phyloP scores from a whole-genome alignment of 257 asterid species.

The Solanum chilense region DNA sequence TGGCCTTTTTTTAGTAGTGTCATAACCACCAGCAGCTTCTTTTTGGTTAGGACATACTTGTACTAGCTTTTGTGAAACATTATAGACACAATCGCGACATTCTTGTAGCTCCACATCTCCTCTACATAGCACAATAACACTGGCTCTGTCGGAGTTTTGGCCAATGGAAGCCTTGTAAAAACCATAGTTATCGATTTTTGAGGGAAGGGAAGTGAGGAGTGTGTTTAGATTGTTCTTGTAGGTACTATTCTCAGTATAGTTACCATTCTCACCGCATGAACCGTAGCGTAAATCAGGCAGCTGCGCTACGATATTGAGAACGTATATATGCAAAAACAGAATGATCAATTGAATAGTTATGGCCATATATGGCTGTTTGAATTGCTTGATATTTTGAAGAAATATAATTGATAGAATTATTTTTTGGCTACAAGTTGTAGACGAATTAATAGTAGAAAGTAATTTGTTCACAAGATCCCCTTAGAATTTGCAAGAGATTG shows the following conservation, averaged over 20 bases:
- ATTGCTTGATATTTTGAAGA: too few relatives aligned
- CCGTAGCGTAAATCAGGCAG: background rate
- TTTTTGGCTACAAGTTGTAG: too few relatives aligned
- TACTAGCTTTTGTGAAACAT: background rate
- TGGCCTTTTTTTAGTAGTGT: too few relatives aligned
- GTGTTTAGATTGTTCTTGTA: background rate
- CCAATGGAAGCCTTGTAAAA: slow-evolving; percentile 15
- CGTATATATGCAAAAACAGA: background rate
- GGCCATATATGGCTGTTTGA: background rate
- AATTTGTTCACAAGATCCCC: too few relatives aligned
- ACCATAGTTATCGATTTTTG: background rate
- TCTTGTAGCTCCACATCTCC: slow-evolving; percentile 5
- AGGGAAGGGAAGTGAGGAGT: background rate
- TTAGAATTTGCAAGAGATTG: too few relatives aligned
- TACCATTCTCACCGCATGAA: background rate
- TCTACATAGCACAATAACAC: slow-evolving; percentile 21
- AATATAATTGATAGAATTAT: too few relatives aligned
- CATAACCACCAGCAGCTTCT: slow-evolving; percentile 8
- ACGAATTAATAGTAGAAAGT: too few relatives aligned
- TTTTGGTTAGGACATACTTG: background rate
- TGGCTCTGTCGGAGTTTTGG: background rate
- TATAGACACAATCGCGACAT: slow-evolving; percentile 12
- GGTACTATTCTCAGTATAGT: background rate
- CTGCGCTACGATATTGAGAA: background rate
- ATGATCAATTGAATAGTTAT: background rate